Evolutionary conservation across 2,329 filamentous ascomycete genomes (phyloP), one percentile per base, ranked within the genome.

Genomic region (Mariannaea sp.): DNA sequence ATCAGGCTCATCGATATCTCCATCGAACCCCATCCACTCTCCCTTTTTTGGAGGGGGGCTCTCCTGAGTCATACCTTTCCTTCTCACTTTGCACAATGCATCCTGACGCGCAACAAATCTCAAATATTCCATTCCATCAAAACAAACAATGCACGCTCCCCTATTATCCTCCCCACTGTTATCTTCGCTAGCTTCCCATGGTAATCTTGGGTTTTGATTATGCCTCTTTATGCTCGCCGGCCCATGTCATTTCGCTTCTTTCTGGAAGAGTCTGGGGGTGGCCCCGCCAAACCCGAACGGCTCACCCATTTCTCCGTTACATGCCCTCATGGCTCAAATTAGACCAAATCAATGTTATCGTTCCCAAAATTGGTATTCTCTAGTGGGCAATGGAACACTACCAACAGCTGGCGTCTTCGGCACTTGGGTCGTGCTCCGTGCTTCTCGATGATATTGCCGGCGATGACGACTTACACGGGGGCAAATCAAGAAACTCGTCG

Each of bases 171-270:
- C 59, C 55, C 64, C 65, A 65, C 65, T 53, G 57, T 55, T 52
- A 55, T 48, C 46, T 40, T 27, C 36, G 53, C 59, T 62, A 65
- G 60, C 43, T 54, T 45, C 40, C 51, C 49, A 63, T 65, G 59
- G 62, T 63, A 66, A 66, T 66, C 61, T 66, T 50, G 49, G 41
- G 50, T 65, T n/a, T 64, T 61, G 53, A 66, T 66, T 66, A 62
- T 66, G 53, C 62, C 44, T 52, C 49, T 61, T 66, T 66, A 65
- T 66, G 64, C 65, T 57, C 56, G 49, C 54, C 59, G 47, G 58
- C 55, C 56, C 55, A 58, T 61, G 57, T 66, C 62, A 70, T 71
- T 52, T 70, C 67, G 65, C 66, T 71, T 67, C 62, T 56, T 39
- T 61, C 50, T 64, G 55, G 57, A 60, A 53, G 64, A 63, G 62